A percentile compares a stretch with the other conserved stretches of the same genome.
phyloP scores from a whole-genome alignment of 257 asterid species.

The Nicotiana obtusifolia region DNA sequence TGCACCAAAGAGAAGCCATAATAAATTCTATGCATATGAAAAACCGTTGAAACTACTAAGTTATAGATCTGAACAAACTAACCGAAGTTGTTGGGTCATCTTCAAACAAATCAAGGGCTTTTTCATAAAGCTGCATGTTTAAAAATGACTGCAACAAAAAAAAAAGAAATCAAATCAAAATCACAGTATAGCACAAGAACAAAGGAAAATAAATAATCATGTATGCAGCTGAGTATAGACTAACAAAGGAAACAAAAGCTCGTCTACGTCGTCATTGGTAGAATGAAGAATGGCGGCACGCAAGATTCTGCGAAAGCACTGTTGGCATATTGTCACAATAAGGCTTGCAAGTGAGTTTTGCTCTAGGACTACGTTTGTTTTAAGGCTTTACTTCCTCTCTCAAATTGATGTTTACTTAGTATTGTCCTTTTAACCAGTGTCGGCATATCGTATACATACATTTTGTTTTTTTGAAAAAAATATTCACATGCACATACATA shows the following conservation, averaged over 20 bases:
- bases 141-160: constrained; percentile 51
- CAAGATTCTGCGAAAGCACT: neutral
- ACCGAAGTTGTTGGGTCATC: constrained; percentile 82
- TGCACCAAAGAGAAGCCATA: neutral
- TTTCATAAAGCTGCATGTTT: constrained; percentile 84
- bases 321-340: neutral
- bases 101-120: constrained; percentile 90
- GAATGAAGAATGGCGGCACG: neutral
- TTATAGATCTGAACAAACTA: constrained; percentile 27
- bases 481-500: neutral
- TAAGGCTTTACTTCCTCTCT: neutral
- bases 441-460: neutral
- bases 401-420: neutral
- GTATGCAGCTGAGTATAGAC: neutral
- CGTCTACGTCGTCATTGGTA: neutral
- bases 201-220: neutral
- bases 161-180: constrained; percentile 16
- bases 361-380: neutral
- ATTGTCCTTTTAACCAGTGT: neutral
- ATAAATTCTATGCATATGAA: constrained; percentile 1
- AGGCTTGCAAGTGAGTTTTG: neutral
- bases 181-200: neutral
- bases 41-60: constrained; percentile 1
- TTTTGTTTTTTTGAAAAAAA: neutral
- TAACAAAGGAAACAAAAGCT: neutral